Evolutionary conservation across 2,329 filamentous ascomycete species (phyloP).

Genomic region (Aspergillus sp.): DNA sequence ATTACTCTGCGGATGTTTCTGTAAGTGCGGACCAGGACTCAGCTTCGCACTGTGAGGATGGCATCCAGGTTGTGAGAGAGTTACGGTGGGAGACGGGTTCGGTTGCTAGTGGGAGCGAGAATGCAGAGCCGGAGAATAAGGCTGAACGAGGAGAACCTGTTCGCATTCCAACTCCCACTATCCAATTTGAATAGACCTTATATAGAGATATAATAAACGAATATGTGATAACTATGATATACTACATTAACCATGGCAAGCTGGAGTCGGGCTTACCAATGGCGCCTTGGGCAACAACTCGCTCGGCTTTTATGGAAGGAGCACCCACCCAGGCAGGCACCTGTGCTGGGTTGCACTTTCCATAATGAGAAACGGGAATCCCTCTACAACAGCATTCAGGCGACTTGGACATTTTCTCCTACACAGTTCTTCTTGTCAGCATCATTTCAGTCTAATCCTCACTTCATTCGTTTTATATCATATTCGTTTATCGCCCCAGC

Average conservation of each 20-base stretch:
- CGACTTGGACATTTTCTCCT: neutral
- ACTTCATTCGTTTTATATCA: neutral
- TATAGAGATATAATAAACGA: too few relatives aligned
- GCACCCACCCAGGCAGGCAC: too few relatives aligned
- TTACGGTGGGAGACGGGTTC: slow-evolving; percentile 23
- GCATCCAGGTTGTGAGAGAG: slow-evolving; percentile 31
- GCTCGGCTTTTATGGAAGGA: too few relatives aligned
- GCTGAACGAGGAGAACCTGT: neutral
- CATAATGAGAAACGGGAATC: too few relatives aligned
- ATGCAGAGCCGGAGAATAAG: neutral
- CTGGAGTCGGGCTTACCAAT: too few relatives aligned
- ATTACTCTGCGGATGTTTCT: slow-evolving; percentile 17
- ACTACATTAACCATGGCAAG: too few relatives aligned
- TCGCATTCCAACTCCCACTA: too few relatives aligned
- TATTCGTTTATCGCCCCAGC: neutral
- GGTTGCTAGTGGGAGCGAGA: neutral
- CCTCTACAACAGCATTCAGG: too few relatives aligned
- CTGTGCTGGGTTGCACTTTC: too few relatives aligned
- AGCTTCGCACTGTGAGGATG: slow-evolving; percentile 7
- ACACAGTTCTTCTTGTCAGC: neutral
- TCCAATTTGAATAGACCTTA: neutral
- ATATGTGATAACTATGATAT: too few relatives aligned
- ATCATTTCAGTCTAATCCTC: neutral
- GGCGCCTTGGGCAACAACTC: neutral
- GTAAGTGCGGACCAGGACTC: slow-evolving; percentile 3